Evolutionary conservation across 805 yeast genomes (phyloP).

Genomic region (Sugiyamaella americana): DNA sequence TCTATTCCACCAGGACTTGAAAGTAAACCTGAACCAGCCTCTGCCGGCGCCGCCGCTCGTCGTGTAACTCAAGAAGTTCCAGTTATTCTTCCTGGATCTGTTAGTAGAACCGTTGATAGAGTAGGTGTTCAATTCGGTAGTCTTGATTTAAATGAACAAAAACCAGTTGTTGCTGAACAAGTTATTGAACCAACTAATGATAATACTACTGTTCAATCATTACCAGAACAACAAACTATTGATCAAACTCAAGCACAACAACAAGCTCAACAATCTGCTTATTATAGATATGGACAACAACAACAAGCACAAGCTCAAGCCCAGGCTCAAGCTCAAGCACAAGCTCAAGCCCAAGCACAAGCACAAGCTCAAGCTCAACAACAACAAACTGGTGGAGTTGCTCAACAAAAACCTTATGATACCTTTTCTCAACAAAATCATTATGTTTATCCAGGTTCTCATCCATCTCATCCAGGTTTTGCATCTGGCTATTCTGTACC

Average conservation of each 20-base stretch:
- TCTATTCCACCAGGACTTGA: slow-evolving; percentile 16
- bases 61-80: slow-evolving; percentile 37
- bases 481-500: slow-evolving; percentile 15
- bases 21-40: slow-evolving; percentile 14
- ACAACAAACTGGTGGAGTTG: slow-evolving; percentile 8
- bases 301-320: slow-evolving; percentile 23
- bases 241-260: slow-evolving; percentile 17
- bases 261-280: slow-evolving; percentile 16
- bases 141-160: slow-evolving; percentile 41
- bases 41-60: slow-evolving; percentile 21
- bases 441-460: slow-evolving; percentile 21
- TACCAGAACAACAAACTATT: slow-evolving; percentile 11
- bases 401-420: slow-evolving; percentile 16
- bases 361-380: slow-evolving; percentile 19
- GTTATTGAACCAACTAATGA: neutral
- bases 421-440: slow-evolving; percentile 13
- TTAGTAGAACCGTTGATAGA: slow-evolving; percentile 37
- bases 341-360: slow-evolving; percentile 11
- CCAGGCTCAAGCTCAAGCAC: slow-evolving; percentile 14
- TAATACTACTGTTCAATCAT: slow-evolving; percentile 4
- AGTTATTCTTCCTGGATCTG: slow-evolving; percentile 49
- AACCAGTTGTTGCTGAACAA: slow-evolving; percentile 8
- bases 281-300: slow-evolving; percentile 21
- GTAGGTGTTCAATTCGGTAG: slow-evolving; percentile 63
- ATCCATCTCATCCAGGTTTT: slow-evolving; percentile 15